Evolutionary conservation across 371 early-diverging fungal genomes (phyloP).

Genomic region (Mortierella sp.): DNA sequence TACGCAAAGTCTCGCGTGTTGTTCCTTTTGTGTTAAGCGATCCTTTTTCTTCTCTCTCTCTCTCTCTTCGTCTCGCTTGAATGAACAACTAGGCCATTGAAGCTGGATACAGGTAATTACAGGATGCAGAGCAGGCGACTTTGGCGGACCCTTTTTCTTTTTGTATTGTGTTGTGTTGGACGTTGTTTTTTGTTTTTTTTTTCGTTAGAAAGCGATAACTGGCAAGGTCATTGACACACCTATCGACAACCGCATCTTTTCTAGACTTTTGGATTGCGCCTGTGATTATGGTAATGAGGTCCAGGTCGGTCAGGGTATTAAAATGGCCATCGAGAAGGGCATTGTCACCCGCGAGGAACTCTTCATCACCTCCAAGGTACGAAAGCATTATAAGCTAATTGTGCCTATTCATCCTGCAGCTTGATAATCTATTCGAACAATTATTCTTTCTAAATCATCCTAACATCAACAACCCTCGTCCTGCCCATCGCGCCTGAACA

Average conservation of each 20-base stretch:
- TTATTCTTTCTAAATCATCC: neutral
- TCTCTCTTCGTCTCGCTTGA: neutral
- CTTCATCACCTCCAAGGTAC: constrained; percentile 82
- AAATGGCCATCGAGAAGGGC: constrained; percentile 65
- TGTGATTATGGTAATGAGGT: constrained; percentile 74
- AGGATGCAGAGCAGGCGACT: neutral
- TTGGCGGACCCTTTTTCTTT: too few species aligned
- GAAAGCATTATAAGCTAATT: constrained; percentile 6
- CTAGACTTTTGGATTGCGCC: constrained; percentile 54
- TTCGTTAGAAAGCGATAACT: too few species aligned
- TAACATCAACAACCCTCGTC: neutral
- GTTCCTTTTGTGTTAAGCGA: neutral
- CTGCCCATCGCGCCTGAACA: neutral
- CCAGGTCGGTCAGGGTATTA: constrained; percentile 75
- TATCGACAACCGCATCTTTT: neutral
- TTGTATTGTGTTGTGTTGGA: too few species aligned
- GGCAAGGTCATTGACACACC: too few species aligned
- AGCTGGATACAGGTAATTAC: constrained; percentile 48
- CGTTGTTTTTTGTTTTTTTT: too few species aligned
- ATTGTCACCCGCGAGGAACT: constrained; percentile 76
- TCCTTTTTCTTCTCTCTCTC: neutral
- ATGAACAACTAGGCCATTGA: constrained; percentile 32
- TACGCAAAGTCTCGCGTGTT: too few species aligned
- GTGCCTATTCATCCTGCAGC: neutral
- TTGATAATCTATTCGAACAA: neutral